Evolutionary conservation across 164 flowering plant genomes (phyloP).

Genomic region (Stephania cephalantha): DNA sequence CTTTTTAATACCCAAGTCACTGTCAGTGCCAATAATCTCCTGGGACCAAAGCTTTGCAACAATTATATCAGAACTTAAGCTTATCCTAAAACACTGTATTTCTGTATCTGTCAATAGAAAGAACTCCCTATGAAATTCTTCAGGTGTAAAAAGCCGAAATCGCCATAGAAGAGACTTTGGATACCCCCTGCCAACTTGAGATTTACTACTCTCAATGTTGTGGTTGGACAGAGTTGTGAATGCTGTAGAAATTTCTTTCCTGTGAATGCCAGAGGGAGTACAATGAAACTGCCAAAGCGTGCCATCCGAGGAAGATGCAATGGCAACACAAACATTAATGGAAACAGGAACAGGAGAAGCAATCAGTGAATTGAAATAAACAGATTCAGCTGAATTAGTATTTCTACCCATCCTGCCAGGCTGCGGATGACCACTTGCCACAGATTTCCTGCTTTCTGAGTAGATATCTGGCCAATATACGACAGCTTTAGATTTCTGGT

Average conservation of each 20-base stretch:
- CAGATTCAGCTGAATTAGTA: slow-evolving; percentile 17
- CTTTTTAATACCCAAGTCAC: slow-evolving; percentile 76
- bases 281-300: slow-evolving; percentile 71
- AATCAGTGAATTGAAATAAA: slow-evolving; percentile 60
- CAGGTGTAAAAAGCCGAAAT: slow-evolving; percentile 15
- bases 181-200: slow-evolving; percentile 44
- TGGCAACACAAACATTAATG: slow-evolving; percentile 42
- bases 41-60: slow-evolving; percentile 76
- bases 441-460: slow-evolving; percentile 32
- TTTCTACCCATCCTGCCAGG: slow-evolving; percentile 23
- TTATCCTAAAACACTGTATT: slow-evolving; percentile 57
- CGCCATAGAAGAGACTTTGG: slow-evolving; percentile 79
- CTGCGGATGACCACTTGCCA: slow-evolving; percentile 28
- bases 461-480: slow-evolving; percentile 73
- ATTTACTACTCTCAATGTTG: slow-evolving; percentile 31
- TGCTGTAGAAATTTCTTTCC: slow-evolving; percentile 26
- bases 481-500: slow-evolving; percentile 43
- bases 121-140: slow-evolving; percentile 43
- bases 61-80: slow-evolving; percentile 29
- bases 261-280: slow-evolving; percentile 41
- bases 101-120: slow-evolving; percentile 70
- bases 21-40: slow-evolving; percentile 75
- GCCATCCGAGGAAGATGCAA: slow-evolving; percentile 66
- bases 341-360: slow-evolving; percentile 43
- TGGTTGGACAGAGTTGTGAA: slow-evolving; percentile 18